phyloP scores from a whole-genome alignment of 2,329 filamentous ascomycete genomes.

The Reticulascus tulasneorum region DNA sequence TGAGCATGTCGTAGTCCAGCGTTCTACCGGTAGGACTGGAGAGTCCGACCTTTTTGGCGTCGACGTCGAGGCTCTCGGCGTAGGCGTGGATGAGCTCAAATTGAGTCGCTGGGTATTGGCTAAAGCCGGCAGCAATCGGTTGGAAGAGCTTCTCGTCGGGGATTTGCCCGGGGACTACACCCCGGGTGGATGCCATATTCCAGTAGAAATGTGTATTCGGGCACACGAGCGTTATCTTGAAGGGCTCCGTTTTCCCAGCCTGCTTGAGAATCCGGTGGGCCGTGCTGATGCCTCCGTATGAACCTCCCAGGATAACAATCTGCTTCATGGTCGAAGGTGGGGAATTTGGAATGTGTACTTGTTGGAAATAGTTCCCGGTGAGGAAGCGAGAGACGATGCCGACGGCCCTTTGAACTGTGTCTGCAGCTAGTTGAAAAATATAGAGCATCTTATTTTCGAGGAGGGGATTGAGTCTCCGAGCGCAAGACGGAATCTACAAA shows the following conservation, averaged over 20 bases:
- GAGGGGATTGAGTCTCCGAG: too few relatives aligned
- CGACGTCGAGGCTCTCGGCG: slow-evolving; percentile 40
- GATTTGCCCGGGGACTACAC: slow-evolving; percentile 41
- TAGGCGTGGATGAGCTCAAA: slow-evolving; percentile 51
- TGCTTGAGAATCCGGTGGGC: slow-evolving; percentile 48
- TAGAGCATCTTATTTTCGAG: too few relatives aligned
- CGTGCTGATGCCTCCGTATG: slow-evolving; percentile 40
- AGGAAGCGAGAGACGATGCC: too few relatives aligned
- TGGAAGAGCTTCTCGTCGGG: slow-evolving; percentile 37
- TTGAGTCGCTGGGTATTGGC: slow-evolving; percentile 38
- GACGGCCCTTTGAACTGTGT: too few relatives aligned
- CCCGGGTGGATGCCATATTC: slow-evolving; percentile 44
- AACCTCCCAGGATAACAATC: slow-evolving; percentile 48
- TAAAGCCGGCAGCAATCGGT: slow-evolving; percentile 39
- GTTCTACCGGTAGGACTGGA: slow-evolving; percentile 28
- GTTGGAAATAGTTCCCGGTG: too few relatives aligned
- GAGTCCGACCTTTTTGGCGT: slow-evolving; percentile 38
- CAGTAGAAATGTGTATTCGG: slow-evolving; percentile 48
- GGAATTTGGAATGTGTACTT: too few relatives aligned
- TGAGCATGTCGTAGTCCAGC: slow-evolving; percentile 46
- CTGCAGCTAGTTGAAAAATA: too few relatives aligned
- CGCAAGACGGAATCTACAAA: too few relatives aligned
- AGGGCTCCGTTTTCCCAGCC: slow-evolving; percentile 31
- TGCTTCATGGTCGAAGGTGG: too few relatives aligned
- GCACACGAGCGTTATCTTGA: slow-evolving; percentile 42